These are phyloP conservation scores for Picocystis sp. DNA, from an alignment of 163 green algal species.

Conservation along the genomic window DNA sequence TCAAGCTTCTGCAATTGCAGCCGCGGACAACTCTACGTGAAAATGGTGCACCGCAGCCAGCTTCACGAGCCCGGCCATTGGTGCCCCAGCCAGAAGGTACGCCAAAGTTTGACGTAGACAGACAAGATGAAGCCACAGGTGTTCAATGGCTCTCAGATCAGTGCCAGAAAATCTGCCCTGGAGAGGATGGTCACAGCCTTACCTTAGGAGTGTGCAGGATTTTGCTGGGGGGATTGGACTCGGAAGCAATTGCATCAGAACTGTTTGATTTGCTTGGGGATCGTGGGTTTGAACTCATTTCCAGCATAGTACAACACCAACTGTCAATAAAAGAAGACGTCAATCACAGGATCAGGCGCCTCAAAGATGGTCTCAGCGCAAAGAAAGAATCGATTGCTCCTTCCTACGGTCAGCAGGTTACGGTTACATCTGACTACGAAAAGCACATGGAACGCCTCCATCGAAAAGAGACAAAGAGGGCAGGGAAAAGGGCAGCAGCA, in stretches of 20 bases:
- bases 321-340: not conserved
- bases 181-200: not conserved
- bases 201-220: conserved; percentile 17
- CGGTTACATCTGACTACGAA: conserved; percentile 3
- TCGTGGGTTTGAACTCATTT: conserved; percentile 26
- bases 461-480: no score
- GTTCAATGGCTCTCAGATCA: no score
- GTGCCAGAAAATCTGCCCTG: no score
- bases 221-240: conserved; percentile 18
- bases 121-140: no score
- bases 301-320: not conserved
- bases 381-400: conserved; percentile 20
- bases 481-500: no score
- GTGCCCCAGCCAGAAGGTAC: no score
- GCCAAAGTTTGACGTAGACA: no score
- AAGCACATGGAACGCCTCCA: no score
- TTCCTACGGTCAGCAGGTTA: conserved; percentile 30
- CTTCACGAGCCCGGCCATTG: no score
- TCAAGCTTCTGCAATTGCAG: no score
- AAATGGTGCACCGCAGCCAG: no score
- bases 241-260: conserved; percentile 16
- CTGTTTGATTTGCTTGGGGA: conserved; percentile 29
- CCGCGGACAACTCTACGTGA: no score
- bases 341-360: not conserved
- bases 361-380: not conserved